Conservation (phyloP, 495 filamentous ascomycete species). For the Hypoxylon fragiforme region DNA sequence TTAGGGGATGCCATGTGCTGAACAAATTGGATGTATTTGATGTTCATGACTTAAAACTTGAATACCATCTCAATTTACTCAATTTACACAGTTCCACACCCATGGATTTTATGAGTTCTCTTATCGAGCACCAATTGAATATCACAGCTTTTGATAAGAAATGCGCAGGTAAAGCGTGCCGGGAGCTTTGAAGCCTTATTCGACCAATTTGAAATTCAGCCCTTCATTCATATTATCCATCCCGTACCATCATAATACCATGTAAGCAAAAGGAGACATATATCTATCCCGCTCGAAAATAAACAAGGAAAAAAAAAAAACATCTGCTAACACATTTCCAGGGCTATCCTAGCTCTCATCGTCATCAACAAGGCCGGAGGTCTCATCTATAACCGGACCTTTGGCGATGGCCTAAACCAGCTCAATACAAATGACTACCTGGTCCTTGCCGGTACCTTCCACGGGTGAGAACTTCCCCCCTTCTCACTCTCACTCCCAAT, state of each 20-base stretch:
- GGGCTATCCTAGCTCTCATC: slow-evolving; percentile 91
- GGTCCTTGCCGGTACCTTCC: slow-evolving; percentile 96
- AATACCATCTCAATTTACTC: too few species aligned
- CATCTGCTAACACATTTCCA: slow-evolving; percentile 40
- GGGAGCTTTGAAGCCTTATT: background rate
- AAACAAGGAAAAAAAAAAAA: background rate
- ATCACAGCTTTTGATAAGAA: too few species aligned
- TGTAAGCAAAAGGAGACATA: too few species aligned
- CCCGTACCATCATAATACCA: too few species aligned
- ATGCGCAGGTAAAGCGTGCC: slow-evolving; percentile 7
- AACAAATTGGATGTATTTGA: too few species aligned
- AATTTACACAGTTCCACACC: too few species aligned
- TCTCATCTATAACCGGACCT: slow-evolving; percentile 91
- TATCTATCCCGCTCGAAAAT: too few species aligned
- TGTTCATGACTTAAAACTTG: too few species aligned
- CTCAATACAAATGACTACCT: slow-evolving; percentile 93
- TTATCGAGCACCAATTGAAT: too few species aligned
- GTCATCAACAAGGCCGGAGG: slow-evolving; percentile 99
- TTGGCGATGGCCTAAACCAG: slow-evolving; percentile 79
- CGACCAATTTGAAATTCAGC: background rate
- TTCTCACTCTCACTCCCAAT: slow-evolving; percentile 5
- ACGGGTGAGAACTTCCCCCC: slow-evolving; percentile 63
- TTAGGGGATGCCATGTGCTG: too few species aligned
- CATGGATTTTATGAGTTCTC: too few species aligned
- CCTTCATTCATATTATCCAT: too few species aligned